Evolutionary conservation across 176 grass and related monocot species (phyloP), one percentile per base, ranked within the genome.

Genomic region (Raddia distichophylla): DNA sequence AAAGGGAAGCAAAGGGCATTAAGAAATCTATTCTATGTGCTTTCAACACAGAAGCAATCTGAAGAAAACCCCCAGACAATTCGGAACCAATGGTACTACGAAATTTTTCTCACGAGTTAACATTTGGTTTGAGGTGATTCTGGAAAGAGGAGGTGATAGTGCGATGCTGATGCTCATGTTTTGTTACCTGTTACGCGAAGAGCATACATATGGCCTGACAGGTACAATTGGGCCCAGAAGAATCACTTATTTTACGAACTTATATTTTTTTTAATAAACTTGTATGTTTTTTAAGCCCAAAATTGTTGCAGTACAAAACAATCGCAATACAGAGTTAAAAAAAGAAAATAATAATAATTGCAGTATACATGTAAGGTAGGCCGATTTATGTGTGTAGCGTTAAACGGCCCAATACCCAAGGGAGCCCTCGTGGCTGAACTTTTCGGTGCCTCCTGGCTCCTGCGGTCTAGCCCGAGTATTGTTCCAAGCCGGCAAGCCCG

Each of bases 131-230:
- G 37, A 44, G 58, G 73, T 27, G 68, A 11, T 57, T 33, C 14
- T 37, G 35, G 46, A 48, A 34, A 64, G 47, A 51, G 62, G 58
- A 27, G 5, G 57, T 17, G 8, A 40, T 17, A 32, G 8, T 44
- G n/a, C 13, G 35, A 33, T 47, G 15, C 7, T 16, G 51, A 67
- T 76, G 47, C 47, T 53, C 43, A 11, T 1, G n/a, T 60, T 8
- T 33, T 56, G 5, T 83, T 48, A 65, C 50, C 35, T 67, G 59
- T 16, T 83, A 45, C 64, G 46, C 52, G 71, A 43, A n/a, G 67
- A 68, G 42, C 61, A 76, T 59, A 48, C 27, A 27, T 67, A 19
- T 56, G 58, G 16, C 12, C 72, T 68, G 72, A 76, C 11, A 76
- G 61, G 20, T 33, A 56, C 49, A 18, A 3, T 3, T 3, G 8